phyloP scores from a whole-genome alignment of 257 asterid species.

The Solanum medicagineum region DNA sequence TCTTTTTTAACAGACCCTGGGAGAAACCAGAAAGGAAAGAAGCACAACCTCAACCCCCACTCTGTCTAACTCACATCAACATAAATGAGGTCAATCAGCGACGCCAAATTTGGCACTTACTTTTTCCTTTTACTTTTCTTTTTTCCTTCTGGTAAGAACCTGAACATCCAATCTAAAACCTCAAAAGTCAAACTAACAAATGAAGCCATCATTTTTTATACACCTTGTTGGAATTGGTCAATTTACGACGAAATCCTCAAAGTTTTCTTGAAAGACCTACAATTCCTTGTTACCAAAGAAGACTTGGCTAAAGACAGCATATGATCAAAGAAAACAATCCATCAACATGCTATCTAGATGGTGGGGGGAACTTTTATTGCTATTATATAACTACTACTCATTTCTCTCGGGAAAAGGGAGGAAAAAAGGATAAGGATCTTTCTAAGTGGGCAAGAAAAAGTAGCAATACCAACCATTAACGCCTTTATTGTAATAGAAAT shows the following conservation, averaged over 20 bases:
- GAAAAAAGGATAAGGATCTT: background rate
- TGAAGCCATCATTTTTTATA: background rate
- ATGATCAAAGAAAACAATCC: background rate
- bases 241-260: background rate
- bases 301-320: background rate
- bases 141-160: background rate
- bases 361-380: background rate
- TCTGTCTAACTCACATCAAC: background rate
- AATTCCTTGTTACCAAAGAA: background rate
- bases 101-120: background rate
- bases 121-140: background rate
- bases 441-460: background rate
- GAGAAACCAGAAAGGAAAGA: background rate
- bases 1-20: background rate
- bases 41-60: background rate
- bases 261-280: background rate
- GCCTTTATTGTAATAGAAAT: background rate
- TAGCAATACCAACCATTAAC: background rate
- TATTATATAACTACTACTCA: too few species aligned
- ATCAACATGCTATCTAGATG: background rate
- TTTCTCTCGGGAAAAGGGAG: background rate
- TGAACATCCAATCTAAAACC: background rate
- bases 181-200: background rate
- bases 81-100: background rate
- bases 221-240: background rate